Conservation (phyloP, 2,329 filamentous ascomycete species). For the Fusarium sp. region DNA sequence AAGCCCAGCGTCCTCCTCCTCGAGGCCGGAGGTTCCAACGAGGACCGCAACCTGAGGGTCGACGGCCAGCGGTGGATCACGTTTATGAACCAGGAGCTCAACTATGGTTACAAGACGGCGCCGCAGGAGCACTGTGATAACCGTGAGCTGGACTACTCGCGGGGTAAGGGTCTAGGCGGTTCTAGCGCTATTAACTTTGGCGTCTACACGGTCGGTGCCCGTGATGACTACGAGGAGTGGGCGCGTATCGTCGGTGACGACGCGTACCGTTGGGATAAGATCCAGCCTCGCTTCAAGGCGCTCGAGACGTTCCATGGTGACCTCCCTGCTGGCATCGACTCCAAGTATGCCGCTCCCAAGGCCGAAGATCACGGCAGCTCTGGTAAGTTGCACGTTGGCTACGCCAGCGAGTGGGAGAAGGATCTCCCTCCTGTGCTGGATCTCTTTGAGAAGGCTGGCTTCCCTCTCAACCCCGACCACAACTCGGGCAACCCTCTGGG, state of each 20-base stretch:
- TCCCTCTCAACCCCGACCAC: constrained; percentile 64
- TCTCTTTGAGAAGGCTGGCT: constrained; percentile 61
- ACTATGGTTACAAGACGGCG: constrained; percentile 64
- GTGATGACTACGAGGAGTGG: constrained; percentile 73
- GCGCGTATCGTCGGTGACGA: constrained; percentile 67
- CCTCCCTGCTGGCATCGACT: constrained; percentile 51
- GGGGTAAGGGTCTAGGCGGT: constrained; percentile 65
- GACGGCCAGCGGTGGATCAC: constrained; percentile 68
- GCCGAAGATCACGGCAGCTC: constrained; percentile 60
- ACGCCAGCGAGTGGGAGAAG: constrained; percentile 61
- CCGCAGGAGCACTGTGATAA: constrained; percentile 58
- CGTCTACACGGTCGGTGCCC: constrained; percentile 65
- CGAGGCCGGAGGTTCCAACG: constrained; percentile 68
- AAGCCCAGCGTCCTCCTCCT: constrained; percentile 68
- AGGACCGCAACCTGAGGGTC: constrained; percentile 59
- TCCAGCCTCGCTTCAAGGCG: constrained; percentile 61
- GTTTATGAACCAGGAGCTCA: constrained; percentile 60
- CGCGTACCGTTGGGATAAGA: constrained; percentile 65
- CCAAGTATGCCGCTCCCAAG: constrained; percentile 61
- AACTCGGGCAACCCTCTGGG: constrained; percentile 71
- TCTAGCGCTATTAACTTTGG: constrained; percentile 67
- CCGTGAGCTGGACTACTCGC: constrained; percentile 61
- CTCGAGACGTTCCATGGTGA: constrained; percentile 66
- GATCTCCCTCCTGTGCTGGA: constrained; percentile 60
- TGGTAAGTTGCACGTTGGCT: constrained; percentile 63